A percentile compares a stretch with the other conserved stretches of the same genome.
phyloP scores from a whole-genome alignment of 1,284 basidiomycete genomes.

The Pseudozyma flocculosa region DNA sequence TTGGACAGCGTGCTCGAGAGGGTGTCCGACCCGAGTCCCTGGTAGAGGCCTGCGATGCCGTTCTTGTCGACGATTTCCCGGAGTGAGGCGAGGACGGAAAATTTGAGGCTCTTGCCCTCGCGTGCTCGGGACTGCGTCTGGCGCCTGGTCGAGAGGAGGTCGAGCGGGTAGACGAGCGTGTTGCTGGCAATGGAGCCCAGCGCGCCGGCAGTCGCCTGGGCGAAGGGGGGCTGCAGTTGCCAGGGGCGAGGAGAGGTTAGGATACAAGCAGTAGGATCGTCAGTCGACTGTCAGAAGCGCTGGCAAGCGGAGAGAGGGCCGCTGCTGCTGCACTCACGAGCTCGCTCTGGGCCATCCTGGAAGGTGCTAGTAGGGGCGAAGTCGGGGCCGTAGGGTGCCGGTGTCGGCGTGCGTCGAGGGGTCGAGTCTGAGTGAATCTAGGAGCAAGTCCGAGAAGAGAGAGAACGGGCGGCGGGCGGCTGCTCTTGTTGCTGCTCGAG shows the following conservation, averaged over 20 bases:
- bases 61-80: conserved; percentile 36
- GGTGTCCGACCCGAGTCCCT: conserved; percentile 59
- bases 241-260: background rate
- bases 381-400: too few relatives aligned
- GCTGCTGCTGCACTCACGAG: conserved; percentile 16
- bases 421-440: background rate
- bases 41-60: conserved; percentile 50
- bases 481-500: too few relatives aligned
- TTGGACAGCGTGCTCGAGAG: conserved; percentile 60
- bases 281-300: too few relatives aligned
- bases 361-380: too few relatives aligned
- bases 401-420: too few relatives aligned
- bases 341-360: conserved; percentile 29
- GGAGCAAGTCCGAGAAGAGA: too few relatives aligned
- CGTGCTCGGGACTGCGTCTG: conserved; percentile 52
- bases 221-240: conserved; percentile 59
- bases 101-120: conserved; percentile 16
- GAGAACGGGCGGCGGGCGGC: too few relatives aligned
- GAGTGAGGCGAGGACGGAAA: conserved; percentile 27
- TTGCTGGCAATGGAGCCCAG: conserved; percentile 60
- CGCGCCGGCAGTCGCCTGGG: conserved; percentile 60
- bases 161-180: conserved; percentile 61
- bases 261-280: too few relatives aligned
- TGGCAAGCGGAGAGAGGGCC: too few relatives aligned
- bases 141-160: conserved; percentile 60